Percentiles rank a stretch among this genome's conserved stretches.
These are phyloP conservation scores for Trichosporon inkin DNA, from an alignment of 1,284 basidiomycete genomes.

Conservation along the genomic window DNA sequence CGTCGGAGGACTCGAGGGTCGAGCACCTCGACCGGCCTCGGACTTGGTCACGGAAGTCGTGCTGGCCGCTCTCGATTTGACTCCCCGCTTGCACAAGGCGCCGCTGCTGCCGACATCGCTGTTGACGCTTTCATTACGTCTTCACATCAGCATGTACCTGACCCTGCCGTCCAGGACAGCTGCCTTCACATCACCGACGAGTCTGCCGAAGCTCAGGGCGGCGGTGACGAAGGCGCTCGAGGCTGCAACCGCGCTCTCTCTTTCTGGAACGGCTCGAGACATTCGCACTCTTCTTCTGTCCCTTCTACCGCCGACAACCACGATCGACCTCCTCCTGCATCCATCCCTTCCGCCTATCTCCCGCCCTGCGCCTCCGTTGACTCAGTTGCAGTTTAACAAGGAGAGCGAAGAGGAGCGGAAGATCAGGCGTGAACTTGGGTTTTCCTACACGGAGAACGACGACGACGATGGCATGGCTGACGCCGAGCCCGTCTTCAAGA, in stretches of 20 bases:
- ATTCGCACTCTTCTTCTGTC: slow-evolving; percentile 17
- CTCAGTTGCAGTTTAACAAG: slow-evolving; percentile 37
- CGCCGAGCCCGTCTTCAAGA: slow-evolving; percentile 16
- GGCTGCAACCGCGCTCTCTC: slow-evolving; percentile 14
- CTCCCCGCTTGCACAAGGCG: slow-evolving; percentile 55
- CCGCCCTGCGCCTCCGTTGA: slow-evolving; percentile 34
- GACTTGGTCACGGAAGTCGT: slow-evolving; percentile 57
- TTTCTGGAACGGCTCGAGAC: slow-evolving; percentile 19
- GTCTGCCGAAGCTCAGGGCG: neutral
- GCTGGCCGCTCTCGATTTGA: slow-evolving; percentile 58
- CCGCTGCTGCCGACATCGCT: slow-evolving; percentile 69
- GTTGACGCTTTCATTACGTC: slow-evolving; percentile 50
- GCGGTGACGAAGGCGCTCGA: slow-evolving; percentile 17
- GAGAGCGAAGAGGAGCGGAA: slow-evolving; percentile 40
- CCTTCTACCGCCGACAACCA: slow-evolving; percentile 11
- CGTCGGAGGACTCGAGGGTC: slow-evolving; percentile 57
- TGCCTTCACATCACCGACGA: slow-evolving; percentile 4
- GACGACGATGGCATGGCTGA: slow-evolving; percentile 20
- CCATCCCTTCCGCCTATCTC: slow-evolving; percentile 37
- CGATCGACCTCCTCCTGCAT: slow-evolving; percentile 31
- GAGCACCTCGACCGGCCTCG: slow-evolving; percentile 55
- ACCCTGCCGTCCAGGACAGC: slow-evolving; percentile 22
- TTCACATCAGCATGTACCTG: slow-evolving; percentile 51
- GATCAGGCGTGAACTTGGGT: slow-evolving; percentile 33
- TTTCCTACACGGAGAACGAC: slow-evolving; percentile 13